Conservation (phyloP, 2,329 filamentous ascomycete genomes). For the Talaromyces amestolkiae region DNA sequence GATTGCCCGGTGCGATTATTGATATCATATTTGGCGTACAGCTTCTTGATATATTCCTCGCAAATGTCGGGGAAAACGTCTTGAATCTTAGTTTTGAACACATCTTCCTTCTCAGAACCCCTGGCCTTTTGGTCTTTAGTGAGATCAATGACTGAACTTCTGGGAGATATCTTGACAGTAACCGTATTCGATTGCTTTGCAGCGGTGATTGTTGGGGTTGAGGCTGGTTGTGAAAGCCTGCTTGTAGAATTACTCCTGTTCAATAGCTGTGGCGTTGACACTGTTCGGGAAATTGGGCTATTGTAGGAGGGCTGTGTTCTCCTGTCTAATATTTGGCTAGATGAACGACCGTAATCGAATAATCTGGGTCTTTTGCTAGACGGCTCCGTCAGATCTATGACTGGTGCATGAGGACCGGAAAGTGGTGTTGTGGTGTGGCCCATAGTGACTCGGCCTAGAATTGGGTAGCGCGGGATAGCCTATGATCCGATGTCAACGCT, state of each 20-base stretch:
- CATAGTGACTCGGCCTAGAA: neutral
- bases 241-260: neutral
- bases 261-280: neutral
- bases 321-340: neutral
- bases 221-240: neutral
- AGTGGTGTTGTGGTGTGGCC: neutral
- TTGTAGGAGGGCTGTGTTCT: neutral
- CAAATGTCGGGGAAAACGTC: constrained; percentile 51
- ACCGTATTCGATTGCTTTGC: neutral
- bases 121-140: neutral
- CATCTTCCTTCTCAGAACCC: neutral
- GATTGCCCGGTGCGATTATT: neutral
- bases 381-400: neutral
- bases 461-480: neutral
- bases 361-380: neutral
- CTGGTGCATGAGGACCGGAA: neutral
- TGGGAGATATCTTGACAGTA: neutral
- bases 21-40: constrained; percentile 31
- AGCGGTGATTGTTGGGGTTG: neutral
- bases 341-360: neutral
- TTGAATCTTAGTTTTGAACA: constrained; percentile 30
- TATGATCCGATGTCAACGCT: neutral
- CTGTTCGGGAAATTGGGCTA: neutral
- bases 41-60: constrained; percentile 38
- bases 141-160: neutral